Evolutionary conservation across 2,329 filamentous ascomycete genomes (phyloP).

Genomic region (Neoscytalidium dimidiatum): DNA sequence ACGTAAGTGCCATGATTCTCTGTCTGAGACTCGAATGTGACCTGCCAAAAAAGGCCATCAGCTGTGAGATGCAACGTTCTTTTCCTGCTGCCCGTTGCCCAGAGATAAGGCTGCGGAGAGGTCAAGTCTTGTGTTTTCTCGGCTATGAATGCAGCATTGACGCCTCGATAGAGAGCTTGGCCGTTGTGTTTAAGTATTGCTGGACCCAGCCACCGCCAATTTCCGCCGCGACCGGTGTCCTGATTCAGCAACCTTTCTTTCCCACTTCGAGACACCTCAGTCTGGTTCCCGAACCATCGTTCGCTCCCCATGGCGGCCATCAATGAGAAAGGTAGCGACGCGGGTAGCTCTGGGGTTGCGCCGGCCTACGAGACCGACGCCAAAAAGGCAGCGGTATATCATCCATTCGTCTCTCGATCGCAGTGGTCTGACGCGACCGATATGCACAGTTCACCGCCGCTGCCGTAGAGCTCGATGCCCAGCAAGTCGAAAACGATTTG

Average conservation of each 20-base stretch:
- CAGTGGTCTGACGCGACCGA: no score
- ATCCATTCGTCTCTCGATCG: no score
- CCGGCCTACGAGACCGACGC: not conserved
- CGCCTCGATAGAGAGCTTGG: not conserved
- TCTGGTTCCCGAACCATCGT: not conserved
- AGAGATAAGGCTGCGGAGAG: not conserved
- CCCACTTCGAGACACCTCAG: not conserved
- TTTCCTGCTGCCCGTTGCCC: not conserved
- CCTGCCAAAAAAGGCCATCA: not conserved
- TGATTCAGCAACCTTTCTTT: not conserved
- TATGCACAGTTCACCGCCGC: not conserved
- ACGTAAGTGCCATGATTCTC: not conserved
- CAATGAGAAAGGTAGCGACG: not conserved
- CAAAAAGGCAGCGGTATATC: not conserved
- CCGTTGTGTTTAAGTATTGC: not conserved
- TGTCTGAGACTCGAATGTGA: not conserved
- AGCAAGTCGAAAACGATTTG: conserved; percentile 15
- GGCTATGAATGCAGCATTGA: not conserved
- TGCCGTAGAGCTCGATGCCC: not conserved
- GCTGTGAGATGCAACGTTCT: not conserved
- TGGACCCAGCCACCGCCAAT: not conserved
- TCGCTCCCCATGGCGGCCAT: not conserved
- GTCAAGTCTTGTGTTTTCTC: not conserved
- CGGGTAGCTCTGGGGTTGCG: not conserved
- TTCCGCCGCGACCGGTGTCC: not conserved